phyloP scores from a whole-genome alignment of 2,329 filamentous ascomycete genomes.

The Metarhizium brunneum region DNA sequence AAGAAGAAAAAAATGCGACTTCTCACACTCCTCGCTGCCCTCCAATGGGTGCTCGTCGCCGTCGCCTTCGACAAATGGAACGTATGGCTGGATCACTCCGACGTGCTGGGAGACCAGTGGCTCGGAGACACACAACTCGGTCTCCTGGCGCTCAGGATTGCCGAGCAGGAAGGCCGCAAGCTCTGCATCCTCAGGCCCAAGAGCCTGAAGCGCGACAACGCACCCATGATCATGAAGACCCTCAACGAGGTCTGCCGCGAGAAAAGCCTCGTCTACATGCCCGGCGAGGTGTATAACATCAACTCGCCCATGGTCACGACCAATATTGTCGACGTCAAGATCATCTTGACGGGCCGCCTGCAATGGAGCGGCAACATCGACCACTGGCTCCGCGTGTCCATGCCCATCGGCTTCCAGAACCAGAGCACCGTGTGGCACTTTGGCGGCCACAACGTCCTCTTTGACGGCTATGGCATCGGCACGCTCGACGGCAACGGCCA shows the following conservation, averaged over 20 bases:
- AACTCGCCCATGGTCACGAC: slow-evolving; percentile 24
- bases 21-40: no score
- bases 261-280: slow-evolving; percentile 22
- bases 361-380: slow-evolving; percentile 35
- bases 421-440: slow-evolving; percentile 45
- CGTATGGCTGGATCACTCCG: no score
- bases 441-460: slow-evolving; percentile 40
- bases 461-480: slow-evolving; percentile 40
- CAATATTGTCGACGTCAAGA: slow-evolving; percentile 26
- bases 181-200: slow-evolving; percentile 20
- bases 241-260: slow-evolving; percentile 21
- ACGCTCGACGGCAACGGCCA: slow-evolving; percentile 52
- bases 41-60: no score
- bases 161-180: slow-evolving; percentile 13
- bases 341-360: slow-evolving; percentile 31
- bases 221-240: slow-evolving; percentile 19
- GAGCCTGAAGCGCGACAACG: slow-evolving; percentile 19
- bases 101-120: no score
- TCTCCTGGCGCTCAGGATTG: not conserved
- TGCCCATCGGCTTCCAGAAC: slow-evolving; percentile 45
- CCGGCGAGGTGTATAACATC: slow-evolving; percentile 25
- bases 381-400: slow-evolving; percentile 43
- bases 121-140: not conserved
- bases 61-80: no score
- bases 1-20: no score